Base-by-base conservation (phyloP, 1,139 yeast species). In the Entelexis sorbosivorans region DNA sequence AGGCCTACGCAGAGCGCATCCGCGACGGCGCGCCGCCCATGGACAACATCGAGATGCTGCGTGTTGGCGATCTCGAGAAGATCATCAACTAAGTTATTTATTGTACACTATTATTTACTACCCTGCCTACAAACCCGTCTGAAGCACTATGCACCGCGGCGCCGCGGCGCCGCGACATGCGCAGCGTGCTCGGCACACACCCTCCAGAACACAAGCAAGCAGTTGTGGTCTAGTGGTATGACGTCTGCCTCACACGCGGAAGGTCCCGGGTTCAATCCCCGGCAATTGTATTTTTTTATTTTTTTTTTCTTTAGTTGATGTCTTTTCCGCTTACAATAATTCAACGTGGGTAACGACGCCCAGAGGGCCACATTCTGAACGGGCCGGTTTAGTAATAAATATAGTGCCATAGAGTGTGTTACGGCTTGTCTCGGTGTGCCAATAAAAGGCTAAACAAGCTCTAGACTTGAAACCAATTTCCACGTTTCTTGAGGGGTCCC, bases 1-100 rank as follows among this genome's bases (percentile, higher is more conserved):
- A 83, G 66, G 78, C 86, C 78, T 94, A 94, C 16, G 58, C 67
- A 11, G 61, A 60, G 47, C 57, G 63, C 36, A 20, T 49, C 13
- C n/a, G 39, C 13, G 47, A 24, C 5, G 32, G 32, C 7, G 24
- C 13, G 19, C 17, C 49, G 13, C 47, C 44, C 7, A 38, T 31
- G 13, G 53, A 48, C 33, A 39, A 42, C 29, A 84, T 86, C 60
- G 78, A 75, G 51, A 81, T 77, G 59, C 82, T 85, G 26, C 43
- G 54, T 14, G 54, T 51, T 1, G 52, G 46, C 16, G 62, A 55
- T 32, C 52, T 58, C 7, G 63, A 56, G 40, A 59, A 57, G 38
- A 52, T 57, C 38, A 51, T 57, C 38, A 52, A 42, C 47, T 44
- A 14, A 44, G 26, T 26, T 38, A 38, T 38, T 38, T 46, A 46